Percentiles rank a stretch among this genome's conserved stretches.
These are phyloP conservation scores for Xylariaceae sp. DNA, from an alignment of 2,329 filamentous ascomycete genomes.

Conservation along the genomic window DNA sequence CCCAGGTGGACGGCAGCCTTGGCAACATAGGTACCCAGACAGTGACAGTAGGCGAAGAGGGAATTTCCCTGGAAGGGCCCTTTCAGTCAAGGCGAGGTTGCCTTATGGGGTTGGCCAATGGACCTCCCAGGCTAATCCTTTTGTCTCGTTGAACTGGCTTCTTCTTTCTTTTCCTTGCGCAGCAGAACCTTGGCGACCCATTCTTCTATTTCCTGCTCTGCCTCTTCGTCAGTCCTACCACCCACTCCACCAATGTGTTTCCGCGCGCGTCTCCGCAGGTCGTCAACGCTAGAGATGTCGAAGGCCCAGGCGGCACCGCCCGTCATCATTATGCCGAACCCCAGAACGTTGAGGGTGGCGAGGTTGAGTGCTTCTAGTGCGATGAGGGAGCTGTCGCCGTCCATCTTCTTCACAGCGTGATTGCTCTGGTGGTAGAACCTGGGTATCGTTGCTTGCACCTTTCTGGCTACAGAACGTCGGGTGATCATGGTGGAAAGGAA, in stretches of 20 bases:
- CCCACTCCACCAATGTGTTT: conserved; percentile 35
- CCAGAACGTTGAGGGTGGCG: conserved; percentile 81
- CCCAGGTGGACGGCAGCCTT: not conserved
- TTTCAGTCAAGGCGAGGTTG: not conserved
- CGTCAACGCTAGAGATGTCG: conserved; percentile 68
- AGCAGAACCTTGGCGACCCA: conserved; percentile 60
- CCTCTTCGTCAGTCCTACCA: conserved; percentile 43
- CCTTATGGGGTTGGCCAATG: not conserved
- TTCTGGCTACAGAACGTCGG: conserved; percentile 65
- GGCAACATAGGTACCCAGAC: not conserved
- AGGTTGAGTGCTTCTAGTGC: conserved; percentile 81
- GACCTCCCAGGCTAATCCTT: not conserved
- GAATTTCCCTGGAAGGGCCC: not conserved
- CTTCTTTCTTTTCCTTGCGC: conserved; percentile 42
- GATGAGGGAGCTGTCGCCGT: conserved; percentile 65
- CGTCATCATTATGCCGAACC: conserved; percentile 69
- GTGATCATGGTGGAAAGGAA: conserved; percentile 69
- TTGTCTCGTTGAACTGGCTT: conserved; percentile 8
- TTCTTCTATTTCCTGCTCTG: conserved; percentile 61
- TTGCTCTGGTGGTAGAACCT: conserved; percentile 69
- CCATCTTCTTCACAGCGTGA: conserved; percentile 36
- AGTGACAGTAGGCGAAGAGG: not conserved
- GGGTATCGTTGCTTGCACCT: conserved; percentile 60
- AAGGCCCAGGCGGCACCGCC: conserved; percentile 76
- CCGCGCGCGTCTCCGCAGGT: conserved; percentile 56